phyloP scores from a whole-genome alignment of 2,329 filamentous ascomycete genomes.

The Paraconiothyrium sp. region DNA sequence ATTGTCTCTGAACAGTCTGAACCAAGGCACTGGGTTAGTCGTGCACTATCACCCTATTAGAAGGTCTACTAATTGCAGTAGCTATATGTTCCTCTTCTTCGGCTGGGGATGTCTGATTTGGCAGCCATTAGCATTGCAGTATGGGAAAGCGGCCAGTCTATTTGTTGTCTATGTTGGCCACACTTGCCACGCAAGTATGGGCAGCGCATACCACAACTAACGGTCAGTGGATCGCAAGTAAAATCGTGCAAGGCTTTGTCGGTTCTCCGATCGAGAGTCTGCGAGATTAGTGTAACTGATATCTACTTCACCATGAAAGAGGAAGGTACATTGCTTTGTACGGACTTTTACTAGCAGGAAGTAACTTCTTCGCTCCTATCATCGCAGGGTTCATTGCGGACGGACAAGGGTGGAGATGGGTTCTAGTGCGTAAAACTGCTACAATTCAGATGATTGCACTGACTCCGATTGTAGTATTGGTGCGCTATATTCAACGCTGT shows the following conservation, averaged over 20 bases:
- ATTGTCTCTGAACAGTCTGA: constrained; percentile 56
- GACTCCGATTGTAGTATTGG: constrained; percentile 51
- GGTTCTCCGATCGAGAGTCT: constrained; percentile 61
- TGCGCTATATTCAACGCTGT: constrained; percentile 63
- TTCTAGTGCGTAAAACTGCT: constrained; percentile 27
- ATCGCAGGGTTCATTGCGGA: constrained; percentile 50
- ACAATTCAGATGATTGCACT: neutral
- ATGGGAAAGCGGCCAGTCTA: constrained; percentile 62
- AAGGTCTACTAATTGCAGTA: neutral
- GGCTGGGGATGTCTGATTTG: constrained; percentile 63
- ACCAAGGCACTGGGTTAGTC: constrained; percentile 57
- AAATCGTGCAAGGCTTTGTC: constrained; percentile 59
- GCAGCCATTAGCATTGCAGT: constrained; percentile 63
- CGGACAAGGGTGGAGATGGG: constrained; percentile 48
- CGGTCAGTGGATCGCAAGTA: constrained; percentile 59
- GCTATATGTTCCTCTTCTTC: constrained; percentile 61
- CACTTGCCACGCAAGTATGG: constrained; percentile 55
- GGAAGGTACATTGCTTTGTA: constrained; percentile 46
- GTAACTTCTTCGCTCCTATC: constrained; percentile 50
- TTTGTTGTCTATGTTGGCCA: constrained; percentile 53
- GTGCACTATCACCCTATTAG: neutral
- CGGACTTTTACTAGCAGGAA: constrained; percentile 42
- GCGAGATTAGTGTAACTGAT: constrained; percentile 58
- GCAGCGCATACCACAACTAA: constrained; percentile 42
- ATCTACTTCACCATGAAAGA: constrained; percentile 49